phyloP scores from a whole-genome alignment of 129 eudicot species.

The Flaveria robusta region DNA sequence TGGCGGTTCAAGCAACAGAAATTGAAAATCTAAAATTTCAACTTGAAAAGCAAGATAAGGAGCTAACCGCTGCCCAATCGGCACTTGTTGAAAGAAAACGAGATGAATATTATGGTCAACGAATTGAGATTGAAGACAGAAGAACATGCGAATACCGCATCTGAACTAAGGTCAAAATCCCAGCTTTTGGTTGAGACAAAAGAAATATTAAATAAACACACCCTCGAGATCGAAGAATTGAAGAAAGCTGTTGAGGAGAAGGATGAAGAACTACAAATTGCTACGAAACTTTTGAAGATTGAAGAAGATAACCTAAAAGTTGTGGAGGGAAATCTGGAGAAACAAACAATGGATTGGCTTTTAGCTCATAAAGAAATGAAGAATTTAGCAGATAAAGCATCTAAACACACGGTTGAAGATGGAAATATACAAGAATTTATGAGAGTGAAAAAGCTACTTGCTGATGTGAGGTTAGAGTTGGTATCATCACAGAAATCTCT shows the following conservation, averaged over 20 bases:
- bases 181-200: constrained; percentile 53
- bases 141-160: constrained; percentile 50
- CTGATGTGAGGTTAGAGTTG: constrained; percentile 69
- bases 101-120: constrained; percentile 48
- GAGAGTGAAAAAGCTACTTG: constrained; percentile 72
- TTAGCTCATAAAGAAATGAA: constrained; percentile 64
- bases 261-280: constrained; percentile 55
- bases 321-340: constrained; percentile 66
- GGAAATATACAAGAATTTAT: constrained; percentile 55
- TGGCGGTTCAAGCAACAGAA: constrained; percentile 69
- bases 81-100: constrained; percentile 61
- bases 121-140: constrained; percentile 59
- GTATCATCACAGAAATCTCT: constrained; percentile 67
- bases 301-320: constrained; percentile 59
- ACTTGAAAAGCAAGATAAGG: constrained; percentile 60
- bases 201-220: constrained; percentile 57
- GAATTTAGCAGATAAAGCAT: constrained; percentile 49
- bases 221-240: constrained; percentile 55
- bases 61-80: constrained; percentile 47
- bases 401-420: constrained; percentile 49
- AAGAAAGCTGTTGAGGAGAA: constrained; percentile 48
- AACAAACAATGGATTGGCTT: constrained; percentile 77
- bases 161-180: constrained; percentile 48
- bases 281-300: constrained; percentile 33
- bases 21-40: constrained; percentile 61